Evolutionary conservation across 768 basidiomycete genomes (phyloP), one percentile per base, ranked within the genome.

Genomic region (Crepidotus variabilis): DNA sequence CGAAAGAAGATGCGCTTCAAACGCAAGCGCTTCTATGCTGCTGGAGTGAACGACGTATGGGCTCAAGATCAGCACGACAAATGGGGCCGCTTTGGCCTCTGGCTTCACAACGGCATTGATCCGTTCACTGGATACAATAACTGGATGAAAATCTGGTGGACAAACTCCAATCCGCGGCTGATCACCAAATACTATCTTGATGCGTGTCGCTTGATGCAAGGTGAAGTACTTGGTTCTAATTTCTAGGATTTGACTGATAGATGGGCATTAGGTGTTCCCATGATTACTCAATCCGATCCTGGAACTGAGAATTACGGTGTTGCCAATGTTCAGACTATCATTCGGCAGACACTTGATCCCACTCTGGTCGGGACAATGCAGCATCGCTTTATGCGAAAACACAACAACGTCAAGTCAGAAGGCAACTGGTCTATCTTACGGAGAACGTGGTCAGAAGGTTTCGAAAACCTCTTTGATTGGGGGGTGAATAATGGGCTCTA

Each of bases 11-110:
- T 57, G 2, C 55, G 60, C 0, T 68, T 78, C 21, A 63, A 63
- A 14, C 63, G 72, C 0, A 59, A 61, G 3, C 57, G 55, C 0
- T 79, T 73, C 50, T 76, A 65, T 60, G 65, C 73, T 2, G 76
- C 78, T 6, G 78, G 78, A 0, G 68, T 77, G 0, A 78, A 72
- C 23, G 73, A 78, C 22, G 43, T 75, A 0, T 70, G 69, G 65
- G 45, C 61, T 0, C 47, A 70, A 18, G 75, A 81, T 51, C 79
- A 81, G 57, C 77, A 81, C 58, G 75, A 81, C 57, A 81, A 81
- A 50, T 79, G 73, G 74, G 60, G 65, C 16, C 56, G 4, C 18
- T 79, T 73, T 62, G 75, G 75, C 0, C 64, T 80, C 0, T 63
- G 60, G 55, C 50, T 71, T 0, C 71, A 80, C 62, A 56, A 62